These are phyloP conservation scores for Neurospora cerealis DNA, from an alignment of 495 filamentous ascomycete species.

Conservation along the genomic window DNA sequence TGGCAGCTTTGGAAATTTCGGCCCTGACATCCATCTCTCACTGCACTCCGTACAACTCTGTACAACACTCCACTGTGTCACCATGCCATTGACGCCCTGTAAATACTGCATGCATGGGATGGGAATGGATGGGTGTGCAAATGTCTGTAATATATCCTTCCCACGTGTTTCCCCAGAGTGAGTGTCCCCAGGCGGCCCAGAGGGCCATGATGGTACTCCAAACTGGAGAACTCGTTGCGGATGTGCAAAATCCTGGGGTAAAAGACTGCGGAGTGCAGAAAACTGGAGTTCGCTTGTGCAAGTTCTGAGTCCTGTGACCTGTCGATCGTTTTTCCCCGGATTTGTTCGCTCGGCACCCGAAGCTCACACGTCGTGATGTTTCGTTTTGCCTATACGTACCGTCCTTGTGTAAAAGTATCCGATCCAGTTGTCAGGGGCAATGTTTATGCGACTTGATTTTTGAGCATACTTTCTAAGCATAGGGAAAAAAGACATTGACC, in stretches of 20 bases:
- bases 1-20: neutral
- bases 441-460: neutral
- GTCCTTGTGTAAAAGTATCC: neutral
- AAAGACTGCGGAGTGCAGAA: neutral
- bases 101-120: neutral
- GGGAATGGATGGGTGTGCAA: neutral
- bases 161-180: neutral
- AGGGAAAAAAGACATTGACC: neutral
- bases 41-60: neutral
- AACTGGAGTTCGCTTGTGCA: neutral
- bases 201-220: neutral
- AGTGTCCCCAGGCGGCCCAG: neutral
- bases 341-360: neutral
- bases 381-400: neutral
- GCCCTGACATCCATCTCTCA: neutral
- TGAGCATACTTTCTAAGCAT: no score
- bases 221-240: neutral
- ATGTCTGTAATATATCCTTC: neutral
- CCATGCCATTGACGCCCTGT: neutral
- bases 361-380: neutral
- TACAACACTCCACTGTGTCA: neutral
- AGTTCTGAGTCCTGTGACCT: neutral
- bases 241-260: neutral
- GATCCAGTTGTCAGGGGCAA: neutral
- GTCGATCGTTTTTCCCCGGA: neutral